A percentile compares a stretch with the other conserved stretches of the same genome.
Evolutionary conservation across 2,329 filamentous ascomycete species (phyloP).

Genomic region (Fusarium marasasianum): DNA sequence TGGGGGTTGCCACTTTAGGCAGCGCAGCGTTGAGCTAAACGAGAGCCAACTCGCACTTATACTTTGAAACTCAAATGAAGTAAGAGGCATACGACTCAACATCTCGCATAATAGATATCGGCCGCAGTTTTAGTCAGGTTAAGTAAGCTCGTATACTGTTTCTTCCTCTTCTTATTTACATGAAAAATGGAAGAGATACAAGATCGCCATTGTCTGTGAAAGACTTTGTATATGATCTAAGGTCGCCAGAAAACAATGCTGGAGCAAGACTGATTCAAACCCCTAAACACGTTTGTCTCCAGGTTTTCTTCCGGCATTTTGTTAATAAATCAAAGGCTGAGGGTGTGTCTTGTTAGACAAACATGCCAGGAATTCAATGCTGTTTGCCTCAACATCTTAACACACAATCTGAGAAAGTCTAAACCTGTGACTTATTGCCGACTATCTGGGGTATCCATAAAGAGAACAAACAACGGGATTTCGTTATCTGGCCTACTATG

Average conservation of each 20-base stretch:
- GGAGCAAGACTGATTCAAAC: not conserved
- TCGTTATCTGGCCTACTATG: not conserved
- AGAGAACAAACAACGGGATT: not conserved
- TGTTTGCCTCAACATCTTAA: not conserved
- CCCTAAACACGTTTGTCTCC: not conserved
- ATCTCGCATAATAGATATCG: not conserved
- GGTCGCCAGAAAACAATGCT: not conserved
- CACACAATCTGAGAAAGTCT: not conserved
- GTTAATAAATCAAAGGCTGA: not conserved
- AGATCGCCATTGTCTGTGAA: not conserved
- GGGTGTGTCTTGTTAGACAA: not conserved
- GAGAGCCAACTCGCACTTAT: not conserved
- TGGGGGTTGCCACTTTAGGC: conserved; percentile 15
- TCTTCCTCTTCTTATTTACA: not conserved
- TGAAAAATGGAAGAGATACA: not conserved
- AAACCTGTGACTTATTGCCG: not conserved
- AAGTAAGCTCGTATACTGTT: not conserved
- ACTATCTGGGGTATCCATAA: not conserved
- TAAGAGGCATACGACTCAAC: not conserved
- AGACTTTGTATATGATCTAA: not conserved
- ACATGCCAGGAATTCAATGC: not conserved
- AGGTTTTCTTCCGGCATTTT: not conserved
- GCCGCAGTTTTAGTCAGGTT: not conserved
- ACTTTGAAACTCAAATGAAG: not conserved
- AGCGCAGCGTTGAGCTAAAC: not conserved